These are phyloP conservation scores for Raphidocelis subcapitata DNA, from an alignment of 139 green algal genomes.

Conservation along the genomic window DNA sequence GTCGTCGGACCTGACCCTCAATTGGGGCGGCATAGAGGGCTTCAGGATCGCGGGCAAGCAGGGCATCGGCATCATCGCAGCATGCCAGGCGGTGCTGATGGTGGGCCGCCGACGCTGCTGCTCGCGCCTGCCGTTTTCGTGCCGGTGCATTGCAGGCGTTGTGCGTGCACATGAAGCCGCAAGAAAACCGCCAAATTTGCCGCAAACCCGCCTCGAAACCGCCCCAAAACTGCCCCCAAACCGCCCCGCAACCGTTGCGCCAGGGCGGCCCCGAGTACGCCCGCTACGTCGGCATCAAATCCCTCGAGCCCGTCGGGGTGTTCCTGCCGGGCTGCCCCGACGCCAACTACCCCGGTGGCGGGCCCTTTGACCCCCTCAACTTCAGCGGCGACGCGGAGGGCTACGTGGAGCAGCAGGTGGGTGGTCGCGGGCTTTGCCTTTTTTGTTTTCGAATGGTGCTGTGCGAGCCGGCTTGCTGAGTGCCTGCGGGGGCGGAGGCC, in stretches of 20 bases:
- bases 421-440: not conserved
- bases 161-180: too few species aligned
- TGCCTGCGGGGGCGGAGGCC: too few species aligned
- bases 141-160: too few species aligned
- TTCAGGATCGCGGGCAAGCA: slow-evolving; percentile 70
- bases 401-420: slow-evolving; percentile 51
- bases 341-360: slow-evolving; percentile 54
- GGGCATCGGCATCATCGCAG: slow-evolving; percentile 62
- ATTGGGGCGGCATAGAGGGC: slow-evolving; percentile 60
- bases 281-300: slow-evolving; percentile 62
- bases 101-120: too few species aligned
- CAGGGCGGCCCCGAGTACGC: slow-evolving; percentile 43
- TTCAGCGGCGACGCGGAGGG: slow-evolving; percentile 41
- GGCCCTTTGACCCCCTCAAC: slow-evolving; percentile 59
- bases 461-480: too few species aligned
- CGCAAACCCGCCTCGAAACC: not conserved
- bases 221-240: too few species aligned
- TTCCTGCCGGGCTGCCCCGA: slow-evolving; percentile 51
- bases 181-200: too few species aligned
- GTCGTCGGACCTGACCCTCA: slow-evolving; percentile 47
- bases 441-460: too few species aligned
- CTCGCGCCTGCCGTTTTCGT: not conserved
- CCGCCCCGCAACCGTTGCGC: not conserved
- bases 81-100: slow-evolving; percentile 35
- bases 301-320: slow-evolving; percentile 67